Base-by-base conservation (phyloP, 2,329 filamentous ascomycete species). In the Aspergillus sp. region DNA sequence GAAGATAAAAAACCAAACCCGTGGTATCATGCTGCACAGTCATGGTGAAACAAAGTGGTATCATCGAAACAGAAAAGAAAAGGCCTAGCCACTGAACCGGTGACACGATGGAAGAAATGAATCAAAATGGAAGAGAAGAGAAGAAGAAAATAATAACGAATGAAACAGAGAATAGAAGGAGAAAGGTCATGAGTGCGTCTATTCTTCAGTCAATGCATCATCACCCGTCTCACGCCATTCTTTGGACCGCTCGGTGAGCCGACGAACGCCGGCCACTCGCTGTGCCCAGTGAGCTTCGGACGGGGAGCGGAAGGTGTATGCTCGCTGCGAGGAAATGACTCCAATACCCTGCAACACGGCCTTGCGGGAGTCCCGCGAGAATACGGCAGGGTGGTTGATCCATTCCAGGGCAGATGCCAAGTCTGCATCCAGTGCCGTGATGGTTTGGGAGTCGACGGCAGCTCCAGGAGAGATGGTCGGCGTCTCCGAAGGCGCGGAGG, bases 311-410 rank as follows among this genome's bases (percentile, higher is more conserved):
- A 94, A 97, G 0, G 95, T 98, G 73, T 94, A 96, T 11, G 90
- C 93, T 51, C 95, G 86, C 77, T 99, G 95, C 6, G 91, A 96
- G 71, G 91, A 95, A 68, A 99, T 97, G 62, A 98, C 93, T 6
- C 95, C 94, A 66, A 99, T 98, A 16, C 93, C 92, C 75, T 99
- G 95, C 24, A 99, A 82, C 2, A 99, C 93, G 4, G 94, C 92
- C 80, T 99, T 99, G 69, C 95, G 88, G 59, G 91, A 95, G 74
- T 99, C 95, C 42, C 95, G 87, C 9, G 90, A 89, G 73, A 99
- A 99, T 2, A 98, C 91, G 2, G 93, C 93, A 1, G 95, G 95
- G 71, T 99, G 95, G 72, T 90, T 92, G 76, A 99, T 98, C 95
- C 95, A 99, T 77, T 99, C 95, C 16, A 99, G 81, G 54, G 90